Conservation (phyloP, 2,329 filamentous ascomycete genomes). For the Sphaerulina populicola region DNA sequence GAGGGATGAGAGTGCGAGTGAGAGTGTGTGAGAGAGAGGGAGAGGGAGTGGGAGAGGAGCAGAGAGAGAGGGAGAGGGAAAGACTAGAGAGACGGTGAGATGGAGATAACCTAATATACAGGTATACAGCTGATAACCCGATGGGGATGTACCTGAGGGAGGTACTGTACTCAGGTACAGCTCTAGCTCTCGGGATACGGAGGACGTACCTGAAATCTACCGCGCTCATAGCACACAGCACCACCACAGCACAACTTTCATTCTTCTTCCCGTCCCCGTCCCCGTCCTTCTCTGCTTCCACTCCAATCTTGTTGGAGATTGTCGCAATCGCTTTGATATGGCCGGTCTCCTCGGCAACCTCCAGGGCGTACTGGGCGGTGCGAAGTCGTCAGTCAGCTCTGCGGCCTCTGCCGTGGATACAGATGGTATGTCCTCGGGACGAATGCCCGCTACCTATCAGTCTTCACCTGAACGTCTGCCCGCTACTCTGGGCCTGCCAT, state of each 20-base stretch:
- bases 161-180: no score
- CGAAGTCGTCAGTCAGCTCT: slow-evolving; percentile 49
- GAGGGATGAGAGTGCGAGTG: no score
- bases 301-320: background rate
- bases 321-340: slow-evolving; percentile 28
- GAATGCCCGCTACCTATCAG: background rate
- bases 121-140: slow-evolving; percentile 10
- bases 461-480: background rate
- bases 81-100: background rate
- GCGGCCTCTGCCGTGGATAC: slow-evolving; percentile 31
- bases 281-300: background rate
- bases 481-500: background rate
- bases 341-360: slow-evolving; percentile 56
- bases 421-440: slow-evolving; percentile 15
- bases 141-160: slow-evolving; percentile 2
- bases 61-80: background rate
- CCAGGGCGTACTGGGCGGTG: slow-evolving; percentile 61
- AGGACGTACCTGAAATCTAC: no score
- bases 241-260: background rate
- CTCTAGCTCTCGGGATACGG: no score
- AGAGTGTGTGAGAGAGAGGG: background rate
- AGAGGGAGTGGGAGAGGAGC: background rate
- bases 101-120: no score
- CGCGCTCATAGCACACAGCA: no score
- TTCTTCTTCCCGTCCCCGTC: background rate